Evolutionary conservation across 441 rosid genomes (phyloP).

Genomic region (Geranium incanum): DNA sequence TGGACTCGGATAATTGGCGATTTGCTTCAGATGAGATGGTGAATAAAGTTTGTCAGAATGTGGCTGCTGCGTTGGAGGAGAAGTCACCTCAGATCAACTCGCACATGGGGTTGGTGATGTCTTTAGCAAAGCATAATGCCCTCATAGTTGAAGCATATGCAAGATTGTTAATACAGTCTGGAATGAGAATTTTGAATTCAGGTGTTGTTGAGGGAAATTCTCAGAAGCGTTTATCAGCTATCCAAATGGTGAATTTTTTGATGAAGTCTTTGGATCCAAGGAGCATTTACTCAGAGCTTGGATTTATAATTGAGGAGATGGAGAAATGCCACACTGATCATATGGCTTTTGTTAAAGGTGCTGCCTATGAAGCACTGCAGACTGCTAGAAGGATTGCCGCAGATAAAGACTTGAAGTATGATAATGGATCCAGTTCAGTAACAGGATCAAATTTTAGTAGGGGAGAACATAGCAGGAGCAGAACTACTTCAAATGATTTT

Average conservation of each 20-base stretch:
- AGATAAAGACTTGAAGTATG: conserved; percentile 44
- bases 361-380: conserved; percentile 77
- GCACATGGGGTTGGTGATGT: conserved; percentile 80
- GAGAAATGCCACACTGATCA: conserved; percentile 67
- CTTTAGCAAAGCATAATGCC: conserved; percentile 80
- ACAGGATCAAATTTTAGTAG: conserved; percentile 61
- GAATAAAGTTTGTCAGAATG: conserved; percentile 79
- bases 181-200: conserved; percentile 52
- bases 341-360: conserved; percentile 70
- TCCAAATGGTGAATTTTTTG: conserved; percentile 91
- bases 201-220: conserved; percentile 65
- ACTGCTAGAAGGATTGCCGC: conserved; percentile 53
- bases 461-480: conserved; percentile 32
- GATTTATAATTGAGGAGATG: conserved; percentile 63
- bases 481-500: conserved; percentile 25
- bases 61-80: conserved; percentile 81
- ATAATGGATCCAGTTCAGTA: conserved; percentile 30
- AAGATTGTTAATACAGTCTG: conserved; percentile 71
- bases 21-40: conserved; percentile 78
- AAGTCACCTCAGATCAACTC: conserved; percentile 67
- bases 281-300: conserved; percentile 65
- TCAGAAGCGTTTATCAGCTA: conserved; percentile 72
- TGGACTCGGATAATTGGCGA: conserved; percentile 88
- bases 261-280: conserved; percentile 85
- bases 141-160: conserved; percentile 83